Conservation (phyloP, 2,329 filamentous ascomycete genomes). For the Polychaeton citri region DNA sequence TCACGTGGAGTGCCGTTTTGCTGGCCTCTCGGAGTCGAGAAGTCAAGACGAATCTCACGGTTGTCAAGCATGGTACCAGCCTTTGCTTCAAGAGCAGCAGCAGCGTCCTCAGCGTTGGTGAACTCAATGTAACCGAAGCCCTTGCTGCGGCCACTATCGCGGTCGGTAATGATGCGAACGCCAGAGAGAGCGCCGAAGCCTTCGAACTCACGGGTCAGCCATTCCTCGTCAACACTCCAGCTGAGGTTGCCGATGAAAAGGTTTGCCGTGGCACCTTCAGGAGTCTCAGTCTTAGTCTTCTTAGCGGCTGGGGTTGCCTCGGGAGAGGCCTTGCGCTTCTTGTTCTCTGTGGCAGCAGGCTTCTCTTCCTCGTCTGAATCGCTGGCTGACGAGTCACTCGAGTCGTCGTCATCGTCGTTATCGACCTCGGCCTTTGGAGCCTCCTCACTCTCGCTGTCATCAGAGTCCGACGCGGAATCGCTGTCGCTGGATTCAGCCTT, state of each 20-base stretch:
- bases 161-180: slow-evolving; percentile 73
- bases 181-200: slow-evolving; percentile 58
- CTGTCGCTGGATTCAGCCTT: slow-evolving; percentile 12
- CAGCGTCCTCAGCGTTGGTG: slow-evolving; percentile 50
- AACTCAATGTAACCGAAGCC: slow-evolving; percentile 92
- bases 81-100: slow-evolving; percentile 62
- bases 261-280: slow-evolving; percentile 42
- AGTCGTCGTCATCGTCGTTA: slow-evolving; percentile 24
- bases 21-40: slow-evolving; percentile 52
- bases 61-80: slow-evolving; percentile 61
- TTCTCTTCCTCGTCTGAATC: slow-evolving; percentile 18
- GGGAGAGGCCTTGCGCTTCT: slow-evolving; percentile 53
- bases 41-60: slow-evolving; percentile 66
- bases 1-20: slow-evolving; percentile 27
- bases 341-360: slow-evolving; percentile 25
- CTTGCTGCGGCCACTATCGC: slow-evolving; percentile 67
- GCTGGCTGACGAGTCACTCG: slow-evolving; percentile 24
- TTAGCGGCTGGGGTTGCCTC: slow-evolving; percentile 41
- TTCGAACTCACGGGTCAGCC: slow-evolving; percentile 70
- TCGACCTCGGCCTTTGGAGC: slow-evolving; percentile 18
- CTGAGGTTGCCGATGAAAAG: slow-evolving; percentile 84
- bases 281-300: slow-evolving; percentile 45
- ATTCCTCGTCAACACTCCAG: slow-evolving; percentile 80
- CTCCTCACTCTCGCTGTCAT: slow-evolving; percentile 10
- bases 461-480: slow-evolving; percentile 4